Evolutionary conservation across 306 rosid species (phyloP), one percentile per base, ranked within the genome.

Genomic region (Acacia melanoxylon): DNA sequence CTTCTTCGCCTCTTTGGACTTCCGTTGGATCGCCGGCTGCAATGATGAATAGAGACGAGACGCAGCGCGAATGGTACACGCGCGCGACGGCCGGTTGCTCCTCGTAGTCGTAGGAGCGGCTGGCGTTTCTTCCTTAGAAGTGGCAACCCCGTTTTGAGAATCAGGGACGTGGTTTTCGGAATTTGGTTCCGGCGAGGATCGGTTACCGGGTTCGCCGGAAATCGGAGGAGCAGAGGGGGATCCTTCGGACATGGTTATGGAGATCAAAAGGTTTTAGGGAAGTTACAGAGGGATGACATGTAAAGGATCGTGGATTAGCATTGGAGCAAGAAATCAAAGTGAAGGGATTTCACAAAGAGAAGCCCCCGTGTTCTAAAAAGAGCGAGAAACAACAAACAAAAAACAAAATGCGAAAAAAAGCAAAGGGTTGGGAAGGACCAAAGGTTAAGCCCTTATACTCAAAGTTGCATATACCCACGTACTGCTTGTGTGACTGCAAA

Each of bases 31-130:
- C 81, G 83, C 80, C 67, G 86, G 81, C 79, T 83, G 85, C 82
- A 83, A 65, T 7, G 85, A 76, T 42, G 93, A 86, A 59, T 79
- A 82, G 49, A 90, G 85, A 58, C 99, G 87, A 41, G 91, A 88
- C 25, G 98, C 91, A 17, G 98, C 92, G 12, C 99, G 97, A 73
- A 94, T 78, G 78, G 98, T 91, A 87, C 98, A 96, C 31, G 99
- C 97, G 45, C 99, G 94, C 19, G 99, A 89, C 8, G 99, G 99
- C 11, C 99, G 97, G 86, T 85, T 91, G 85, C 95, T 91, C 80
- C 99, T 83, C 13, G 76, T 88, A 31, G 89, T 62, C 8, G 83
- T 59, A 4, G 86, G 85, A 31, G 90, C 62, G 2, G 86, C 24
- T 25, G 85, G 52, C 41, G 85, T 72, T 66, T 88, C 97, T 84